phyloP scores from a whole-genome alignment of 192 early-diverging fungal species.

The Dissophora ornata region DNA sequence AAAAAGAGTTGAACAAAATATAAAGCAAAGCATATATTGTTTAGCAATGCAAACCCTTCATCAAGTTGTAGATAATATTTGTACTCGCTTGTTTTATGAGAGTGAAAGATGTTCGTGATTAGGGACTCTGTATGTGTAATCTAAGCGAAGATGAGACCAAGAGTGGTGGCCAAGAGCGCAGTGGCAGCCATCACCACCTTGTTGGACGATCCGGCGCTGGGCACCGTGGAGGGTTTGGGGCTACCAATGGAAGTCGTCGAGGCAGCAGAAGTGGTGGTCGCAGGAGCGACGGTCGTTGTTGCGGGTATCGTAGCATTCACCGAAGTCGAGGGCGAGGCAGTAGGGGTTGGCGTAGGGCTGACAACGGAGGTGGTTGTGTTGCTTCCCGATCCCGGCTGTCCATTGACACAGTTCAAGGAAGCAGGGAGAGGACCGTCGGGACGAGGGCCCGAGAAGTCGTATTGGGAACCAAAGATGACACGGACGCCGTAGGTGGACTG shows the following conservation, averaged over 20 bases:
- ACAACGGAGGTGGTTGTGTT: background rate
- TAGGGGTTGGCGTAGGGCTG: background rate
- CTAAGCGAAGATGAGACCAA: constrained; percentile 28
- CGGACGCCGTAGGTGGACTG: constrained; percentile 24
- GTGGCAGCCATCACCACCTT: constrained; percentile 7
- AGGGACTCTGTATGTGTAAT: no score
- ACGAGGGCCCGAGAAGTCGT: constrained; percentile 38
- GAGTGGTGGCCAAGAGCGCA: constrained; percentile 15
- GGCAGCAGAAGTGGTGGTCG: background rate
- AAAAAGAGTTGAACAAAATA: background rate
- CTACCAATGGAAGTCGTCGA: background rate
- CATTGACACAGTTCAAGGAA: constrained; percentile 21
- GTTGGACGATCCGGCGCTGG: constrained; percentile 11
- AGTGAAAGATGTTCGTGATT: background rate
- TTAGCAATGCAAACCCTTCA: no score
- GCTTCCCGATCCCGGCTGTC: constrained; percentile 5
- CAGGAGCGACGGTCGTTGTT: background rate
- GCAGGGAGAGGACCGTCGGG: constrained; percentile 39
- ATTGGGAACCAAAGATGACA: constrained; percentile 32
- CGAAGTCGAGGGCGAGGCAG: background rate
- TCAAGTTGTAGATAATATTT: background rate
- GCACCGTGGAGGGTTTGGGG: background rate
- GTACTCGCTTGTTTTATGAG: no score
- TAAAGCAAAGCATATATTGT: no score
- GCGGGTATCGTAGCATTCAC: background rate